Conservation (phyloP, 2,329 filamentous ascomycete genomes). For the Aspergillus ustus region DNA sequence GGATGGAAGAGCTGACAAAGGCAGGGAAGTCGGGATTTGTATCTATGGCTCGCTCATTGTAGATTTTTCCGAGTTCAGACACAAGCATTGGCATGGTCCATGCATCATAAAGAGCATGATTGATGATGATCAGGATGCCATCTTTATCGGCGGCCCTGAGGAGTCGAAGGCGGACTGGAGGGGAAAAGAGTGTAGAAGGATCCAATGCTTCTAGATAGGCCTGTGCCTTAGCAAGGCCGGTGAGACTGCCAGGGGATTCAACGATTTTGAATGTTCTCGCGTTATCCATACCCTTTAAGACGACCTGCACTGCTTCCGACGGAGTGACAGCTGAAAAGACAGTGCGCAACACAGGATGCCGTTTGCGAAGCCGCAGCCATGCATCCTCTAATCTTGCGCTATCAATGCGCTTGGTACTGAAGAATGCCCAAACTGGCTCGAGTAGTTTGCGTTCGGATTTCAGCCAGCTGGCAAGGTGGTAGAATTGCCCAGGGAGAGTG, state of each 20-base stretch:
- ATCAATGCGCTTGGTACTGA: slow-evolving; percentile 31
- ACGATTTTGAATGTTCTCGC: slow-evolving; percentile 30
- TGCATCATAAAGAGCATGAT: slow-evolving; percentile 44
- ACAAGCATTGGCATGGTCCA: slow-evolving; percentile 41
- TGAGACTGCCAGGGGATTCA: slow-evolving; percentile 17
- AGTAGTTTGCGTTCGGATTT: slow-evolving; percentile 37
- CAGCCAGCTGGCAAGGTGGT: slow-evolving; percentile 39
- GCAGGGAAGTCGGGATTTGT: slow-evolving; percentile 27
- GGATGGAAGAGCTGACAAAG: slow-evolving; percentile 31
- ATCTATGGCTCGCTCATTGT: slow-evolving; percentile 20
- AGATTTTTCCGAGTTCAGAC: slow-evolving; percentile 35
- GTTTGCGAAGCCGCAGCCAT: slow-evolving; percentile 36
- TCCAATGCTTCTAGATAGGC: slow-evolving; percentile 28
- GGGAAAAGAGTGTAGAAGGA: slow-evolving; percentile 37
- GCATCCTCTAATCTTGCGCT: slow-evolving; percentile 29
- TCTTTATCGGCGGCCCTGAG: slow-evolving; percentile 34
- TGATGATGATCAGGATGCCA: slow-evolving; percentile 36
- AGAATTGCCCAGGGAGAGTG: slow-evolving; percentile 39
- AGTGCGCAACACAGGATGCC: slow-evolving; percentile 40
- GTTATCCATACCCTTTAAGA: slow-evolving; percentile 31
- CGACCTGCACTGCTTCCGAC: slow-evolving; percentile 34
- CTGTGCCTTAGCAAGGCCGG: slow-evolving; percentile 23
- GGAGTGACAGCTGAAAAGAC: slow-evolving; percentile 35
- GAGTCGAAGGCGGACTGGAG: slow-evolving; percentile 37
- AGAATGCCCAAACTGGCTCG: slow-evolving; percentile 38